Base-by-base conservation (phyloP, 176 grass and related monocot genomes). In the Bolboschoenus planiculmis region DNA sequence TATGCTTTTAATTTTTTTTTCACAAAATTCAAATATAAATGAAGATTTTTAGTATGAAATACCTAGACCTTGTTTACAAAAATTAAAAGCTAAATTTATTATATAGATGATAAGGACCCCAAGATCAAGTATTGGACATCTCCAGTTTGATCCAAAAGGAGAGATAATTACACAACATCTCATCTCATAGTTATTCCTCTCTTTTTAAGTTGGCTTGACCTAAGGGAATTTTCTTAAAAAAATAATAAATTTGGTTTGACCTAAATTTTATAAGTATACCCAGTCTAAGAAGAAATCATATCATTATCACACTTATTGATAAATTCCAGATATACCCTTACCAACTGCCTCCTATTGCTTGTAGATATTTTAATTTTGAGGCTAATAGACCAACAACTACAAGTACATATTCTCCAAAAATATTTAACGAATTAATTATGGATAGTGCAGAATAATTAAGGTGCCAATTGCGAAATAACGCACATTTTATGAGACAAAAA, bases 201-300 rank as follows among this genome's bases (percentile, higher is more conserved):
- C 20, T 24, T 71, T 71, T 24, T 40, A 64, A 40, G 15, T 68
- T 68, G 35, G 34, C 34, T 68, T 23, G 36, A 42, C 66, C 66
- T 43, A 40, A 71, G 8, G 8, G 27, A 43, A 42, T 23, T 71
- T 70, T 43, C 66, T 43, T 71, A 71, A 23, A 42, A 13, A 23
- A 71, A 42, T 11, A 71, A 43, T 44, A 71, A 71, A 44, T 20
- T 71, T 71, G 66, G 18, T 71, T 71, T 71, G 66, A 71, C 66
- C 66, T 71, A 43, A 36, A 71, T 44, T 71, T 53, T 42, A 36
- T 13, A 43, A 42, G n/a, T n/a, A 36, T 36, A 70, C 66, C 36
- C 66, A 11, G 20, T 70, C 66, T 70, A 42, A 7, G 66, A 16
- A 18, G 67, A 71, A 42, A 43, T 40, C 20, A 56, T 48, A 57